Conservation (phyloP, 257 asterid species). For the Anisodus tanguticus region DNA sequence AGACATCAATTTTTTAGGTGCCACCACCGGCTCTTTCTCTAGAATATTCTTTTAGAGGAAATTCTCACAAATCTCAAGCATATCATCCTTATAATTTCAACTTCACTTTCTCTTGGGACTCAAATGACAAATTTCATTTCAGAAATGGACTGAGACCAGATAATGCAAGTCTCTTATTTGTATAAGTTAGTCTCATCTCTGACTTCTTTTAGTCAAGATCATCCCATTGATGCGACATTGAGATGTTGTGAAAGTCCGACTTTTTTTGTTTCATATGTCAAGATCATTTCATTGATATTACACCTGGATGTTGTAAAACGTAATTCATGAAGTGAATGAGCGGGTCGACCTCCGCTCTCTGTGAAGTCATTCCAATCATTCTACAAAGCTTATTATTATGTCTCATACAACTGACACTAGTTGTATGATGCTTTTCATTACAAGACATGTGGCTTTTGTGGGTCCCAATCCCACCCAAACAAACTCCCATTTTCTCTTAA, state of each 20-base stretch:
- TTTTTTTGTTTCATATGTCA: neutral
- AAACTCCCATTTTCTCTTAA: conserved; percentile 3
- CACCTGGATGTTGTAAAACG: neutral
- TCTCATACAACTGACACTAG: conserved; percentile 9
- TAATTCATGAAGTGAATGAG: neutral
- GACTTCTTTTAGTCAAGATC: neutral
- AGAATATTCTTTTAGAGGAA: neutral
- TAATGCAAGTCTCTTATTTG: neutral
- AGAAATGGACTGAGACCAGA: neutral
- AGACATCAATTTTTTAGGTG: neutral
- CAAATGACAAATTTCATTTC: conserved; percentile 24
- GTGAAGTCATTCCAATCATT: too few species aligned
- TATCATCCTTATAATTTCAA: neutral
- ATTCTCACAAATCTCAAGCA: conserved; percentile 7
- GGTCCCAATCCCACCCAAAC: conserved; percentile 4
- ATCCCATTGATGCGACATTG: neutral
- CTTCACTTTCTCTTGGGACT: neutral
- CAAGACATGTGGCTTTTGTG: conserved; percentile 1
- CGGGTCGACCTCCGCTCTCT: neutral
- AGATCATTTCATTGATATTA: neutral
- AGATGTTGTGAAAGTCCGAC: neutral
- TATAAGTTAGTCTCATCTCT: neutral
- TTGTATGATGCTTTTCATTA: neutral
- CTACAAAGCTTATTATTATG: neutral
- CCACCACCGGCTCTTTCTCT: conserved; percentile 16